A percentile compares a stretch with the other conserved stretches of the same genome.
These are phyloP conservation scores for Helianthus annuus DNA, from an alignment of 129 eudicot species.

Conservation along the genomic window HanXRQr2.0-SUNRISE NC_035445.2:172826457-172826956, in stretches of 20 bases:
- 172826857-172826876: conserved; percentile 16
- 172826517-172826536: not conserved
- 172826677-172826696: not conserved
- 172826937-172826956: conserved; percentile 7
- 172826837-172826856: not conserved
- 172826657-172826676: too few species aligned
- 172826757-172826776: not conserved
- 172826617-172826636: not conserved
- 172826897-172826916: not conserved
- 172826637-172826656: not conserved
- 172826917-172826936: not conserved
- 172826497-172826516: conserved; percentile 1
- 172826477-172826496: conserved; percentile 2
- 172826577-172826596: not conserved
- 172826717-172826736: not conserved
- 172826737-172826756: not conserved
- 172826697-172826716: not conserved
- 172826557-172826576: conserved; percentile 11
- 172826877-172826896: not conserved
- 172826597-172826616: not conserved
- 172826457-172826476: conserved; percentile 36
- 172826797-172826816: conserved; percentile 1
- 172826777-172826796: not conserved
- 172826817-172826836: conserved; percentile 6
- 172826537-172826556: not conserved